Evolutionary conservation across 1,284 basidiomycete species (phyloP).

Genomic region (Cutaneotrichosporon arboriforme): DNA sequence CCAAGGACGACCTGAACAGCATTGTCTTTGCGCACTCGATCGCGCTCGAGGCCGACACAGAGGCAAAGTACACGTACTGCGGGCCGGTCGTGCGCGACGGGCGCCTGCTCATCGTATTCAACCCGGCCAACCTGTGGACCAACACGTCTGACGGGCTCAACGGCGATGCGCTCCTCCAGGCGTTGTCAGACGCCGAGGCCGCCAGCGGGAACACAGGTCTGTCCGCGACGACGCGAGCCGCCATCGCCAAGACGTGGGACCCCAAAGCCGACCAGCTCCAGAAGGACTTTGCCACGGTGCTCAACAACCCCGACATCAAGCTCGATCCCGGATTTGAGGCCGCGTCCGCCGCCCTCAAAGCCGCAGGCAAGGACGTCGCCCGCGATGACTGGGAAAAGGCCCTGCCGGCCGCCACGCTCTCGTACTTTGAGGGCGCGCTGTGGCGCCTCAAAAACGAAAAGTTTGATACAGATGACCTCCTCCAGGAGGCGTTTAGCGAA

Average conservation of each 20-base stretch:
- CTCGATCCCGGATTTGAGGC: constrained; percentile 6
- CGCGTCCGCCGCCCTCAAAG: background rate
- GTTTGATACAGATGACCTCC: constrained; percentile 8
- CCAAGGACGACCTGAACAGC: background rate
- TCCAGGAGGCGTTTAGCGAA: constrained; percentile 9
- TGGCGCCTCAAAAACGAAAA: background rate
- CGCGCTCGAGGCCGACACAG: constrained; percentile 1
- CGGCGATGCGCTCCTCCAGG: background rate
- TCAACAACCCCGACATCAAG: background rate
- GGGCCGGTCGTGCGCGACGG: constrained; percentile 4
- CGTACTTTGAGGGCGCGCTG: constrained; percentile 1
- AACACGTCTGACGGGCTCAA: background rate
- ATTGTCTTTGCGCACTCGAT: background rate
- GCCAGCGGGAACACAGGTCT: background rate
- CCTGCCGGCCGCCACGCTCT: background rate
- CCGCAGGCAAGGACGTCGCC: background rate
- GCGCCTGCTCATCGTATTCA: constrained; percentile 5
- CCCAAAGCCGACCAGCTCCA: background rate
- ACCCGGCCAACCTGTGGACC: background rate
- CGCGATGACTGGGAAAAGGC: background rate
- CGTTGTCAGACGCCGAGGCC: background rate
- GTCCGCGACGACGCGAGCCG: background rate
- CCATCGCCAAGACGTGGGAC: background rate
- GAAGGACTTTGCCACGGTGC: background rate
- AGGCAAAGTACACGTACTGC: constrained; percentile 5